phyloP scores from a whole-genome alignment of 306 rosid genomes.

The Glycyrrhiza uralensis region DNA sequence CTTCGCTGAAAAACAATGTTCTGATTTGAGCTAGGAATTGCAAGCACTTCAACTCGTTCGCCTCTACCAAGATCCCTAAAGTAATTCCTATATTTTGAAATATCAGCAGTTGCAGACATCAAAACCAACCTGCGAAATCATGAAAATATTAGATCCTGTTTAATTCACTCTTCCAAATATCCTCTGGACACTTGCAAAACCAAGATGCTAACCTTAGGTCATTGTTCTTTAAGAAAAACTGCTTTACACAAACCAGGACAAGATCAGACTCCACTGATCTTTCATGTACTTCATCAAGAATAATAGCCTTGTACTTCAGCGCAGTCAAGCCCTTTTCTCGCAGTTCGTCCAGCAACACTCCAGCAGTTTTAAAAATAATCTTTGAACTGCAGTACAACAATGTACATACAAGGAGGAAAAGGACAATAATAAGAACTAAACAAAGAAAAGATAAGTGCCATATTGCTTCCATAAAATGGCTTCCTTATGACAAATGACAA shows the following conservation, averaged over 20 bases:
- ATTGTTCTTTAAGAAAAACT: conserved; percentile 64
- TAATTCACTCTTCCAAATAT: background rate
- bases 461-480: background rate
- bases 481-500: background rate
- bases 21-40: conserved; percentile 60
- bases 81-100: conserved; percentile 71
- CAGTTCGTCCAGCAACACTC: conserved; percentile 87
- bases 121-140: conserved; percentile 69
- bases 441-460: background rate
- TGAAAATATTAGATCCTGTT: conserved; percentile 24
- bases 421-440: background rate
- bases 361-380: conserved; percentile 88
- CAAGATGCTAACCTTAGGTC: conserved; percentile 63
- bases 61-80: conserved; percentile 83
- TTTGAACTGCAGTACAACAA: conserved; percentile 47
- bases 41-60: conserved; percentile 89
- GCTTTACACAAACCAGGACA: conserved; percentile 84
- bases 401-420: conserved; percentile 6
- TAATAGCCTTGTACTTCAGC: conserved; percentile 74
- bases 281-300: conserved; percentile 96
- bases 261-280: conserved; percentile 95
- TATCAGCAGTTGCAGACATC: conserved; percentile 97
- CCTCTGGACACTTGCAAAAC: background rate
- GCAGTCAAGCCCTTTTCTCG: conserved; percentile 73
- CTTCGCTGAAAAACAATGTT: conserved; percentile 52